These are phyloP conservation scores for Deinandra increscens DNA, from an alignment of 129 eudicot species.

Conservation along the genomic window DNA sequence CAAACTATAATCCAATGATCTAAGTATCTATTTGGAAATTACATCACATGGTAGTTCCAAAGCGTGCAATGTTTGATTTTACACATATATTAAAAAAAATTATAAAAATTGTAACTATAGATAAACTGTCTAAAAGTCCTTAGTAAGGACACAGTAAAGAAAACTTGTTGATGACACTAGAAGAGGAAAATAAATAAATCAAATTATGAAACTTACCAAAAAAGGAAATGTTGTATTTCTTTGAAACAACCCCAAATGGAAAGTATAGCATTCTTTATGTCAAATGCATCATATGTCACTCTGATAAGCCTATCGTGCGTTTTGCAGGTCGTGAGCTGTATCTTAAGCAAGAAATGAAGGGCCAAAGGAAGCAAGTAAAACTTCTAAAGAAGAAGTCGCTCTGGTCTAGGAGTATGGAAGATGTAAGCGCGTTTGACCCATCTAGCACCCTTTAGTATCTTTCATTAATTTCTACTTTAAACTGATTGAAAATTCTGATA, in stretches of 20 bases:
- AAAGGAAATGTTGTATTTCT: background rate
- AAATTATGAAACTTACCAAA: slow-evolving; percentile 5
- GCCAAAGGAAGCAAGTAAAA: slow-evolving; percentile 60
- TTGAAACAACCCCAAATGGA: background rate
- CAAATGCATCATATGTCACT: background rate
- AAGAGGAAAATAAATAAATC: background rate
- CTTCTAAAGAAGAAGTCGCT: slow-evolving; percentile 75
- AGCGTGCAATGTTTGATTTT: slow-evolving; percentile 4
- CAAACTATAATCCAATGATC: background rate
- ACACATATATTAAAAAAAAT: background rate
- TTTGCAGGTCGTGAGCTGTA: slow-evolving; percentile 42
- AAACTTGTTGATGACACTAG: background rate
- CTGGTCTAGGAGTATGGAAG: slow-evolving; percentile 90
- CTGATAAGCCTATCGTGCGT: slow-evolving; percentile 1
- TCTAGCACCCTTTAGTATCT: background rate
- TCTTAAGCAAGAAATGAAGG: slow-evolving; percentile 53
- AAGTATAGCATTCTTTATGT: background rate
- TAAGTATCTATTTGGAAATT: background rate
- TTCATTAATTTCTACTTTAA: slow-evolving; percentile 15
- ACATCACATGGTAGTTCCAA: background rate
- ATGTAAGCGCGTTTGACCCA: slow-evolving; percentile 44
- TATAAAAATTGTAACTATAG: background rate
- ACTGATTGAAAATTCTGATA: background rate
- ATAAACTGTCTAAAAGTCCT: background rate
- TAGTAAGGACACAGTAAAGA: background rate